Evolutionary conservation across 1,284 basidiomycete species (phyloP).

Genomic region (Quambalaria eucalypti): DNA sequence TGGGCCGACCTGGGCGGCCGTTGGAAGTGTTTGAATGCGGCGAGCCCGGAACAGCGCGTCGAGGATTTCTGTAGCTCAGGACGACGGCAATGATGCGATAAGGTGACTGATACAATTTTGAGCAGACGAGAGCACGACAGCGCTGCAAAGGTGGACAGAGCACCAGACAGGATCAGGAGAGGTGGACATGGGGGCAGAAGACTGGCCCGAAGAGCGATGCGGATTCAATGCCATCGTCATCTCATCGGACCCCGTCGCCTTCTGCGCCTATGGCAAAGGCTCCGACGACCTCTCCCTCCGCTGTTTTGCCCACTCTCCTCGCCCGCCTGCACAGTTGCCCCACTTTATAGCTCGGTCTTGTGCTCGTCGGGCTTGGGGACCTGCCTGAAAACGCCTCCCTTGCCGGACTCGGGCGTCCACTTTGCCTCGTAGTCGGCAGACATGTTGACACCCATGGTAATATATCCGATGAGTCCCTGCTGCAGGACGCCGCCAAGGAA

Average conservation of each 20-base stretch:
- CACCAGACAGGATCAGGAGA: background rate
- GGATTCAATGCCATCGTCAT: too few species aligned
- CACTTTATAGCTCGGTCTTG: conserved; percentile 1
- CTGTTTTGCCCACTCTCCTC: background rate
- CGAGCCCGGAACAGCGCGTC: too few species aligned
- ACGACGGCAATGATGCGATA: too few species aligned
- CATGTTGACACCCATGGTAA: conserved; percentile 48
- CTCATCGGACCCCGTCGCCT: too few species aligned
- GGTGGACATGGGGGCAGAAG: too few species aligned
- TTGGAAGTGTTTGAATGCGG: too few species aligned
- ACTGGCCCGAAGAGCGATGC: too few species aligned
- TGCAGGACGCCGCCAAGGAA: conserved; percentile 49
- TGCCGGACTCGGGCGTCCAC: conserved; percentile 28
- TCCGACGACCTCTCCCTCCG: background rate
- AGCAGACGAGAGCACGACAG: too few species aligned
- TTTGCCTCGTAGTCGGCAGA: conserved; percentile 20
- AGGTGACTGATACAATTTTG: too few species aligned
- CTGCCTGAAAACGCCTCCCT: conserved; percentile 5
- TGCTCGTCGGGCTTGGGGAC: background rate
- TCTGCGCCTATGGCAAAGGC: background rate
- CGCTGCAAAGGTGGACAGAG: too few species aligned
- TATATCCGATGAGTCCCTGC: conserved; percentile 50
- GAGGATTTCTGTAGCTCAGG: too few species aligned
- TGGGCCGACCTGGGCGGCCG: too few species aligned
- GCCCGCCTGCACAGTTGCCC: background rate